Evolutionary conservation across 2,329 filamentous ascomycete species (phyloP), one percentile per base, ranked within the genome.

Genomic region (Rhynchosporium secalis): DNA sequence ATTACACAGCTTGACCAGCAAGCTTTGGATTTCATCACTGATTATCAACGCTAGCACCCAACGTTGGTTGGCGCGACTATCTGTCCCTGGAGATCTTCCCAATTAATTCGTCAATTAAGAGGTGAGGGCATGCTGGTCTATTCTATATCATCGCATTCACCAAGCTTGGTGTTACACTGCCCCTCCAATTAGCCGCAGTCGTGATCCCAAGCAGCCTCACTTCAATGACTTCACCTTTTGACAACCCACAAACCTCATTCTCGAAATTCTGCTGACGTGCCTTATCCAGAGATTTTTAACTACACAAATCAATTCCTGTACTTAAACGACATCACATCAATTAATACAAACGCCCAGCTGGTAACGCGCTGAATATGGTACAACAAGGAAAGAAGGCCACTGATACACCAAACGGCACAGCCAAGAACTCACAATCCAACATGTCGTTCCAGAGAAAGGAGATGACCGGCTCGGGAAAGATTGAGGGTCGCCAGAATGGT

Each of bases 381-480:
- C 84, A 83, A 38, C 84, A 83, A 72, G 81, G 80, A 66, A 75
- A 74, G 66, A 74, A 74, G 66, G 56, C 57, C 36, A 70, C 63
- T 59, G 74, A 72, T 62, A 74, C 76, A 54, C 65, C 68, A 7
- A 84, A 83, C 72, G 81, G 81, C 62, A 71, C 72, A 12, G 69
- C 71, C 36, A 79, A 81, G 79, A 82, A 79, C 62, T 73, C 73
- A 79, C 65, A 76, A 79, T 60, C 68, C 75, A 75, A 68, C 68
- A 86, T 89, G 83, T 76, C 80, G 2, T 87, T 89, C 69, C 82
- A 87, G 65, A 75, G 83, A 60, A 83, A 83, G 68, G 85, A 89
- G 68, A 79, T 85, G 47, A 78, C 79, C 20, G 83, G 86, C 67
- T 76, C 88, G 63, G 75, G 67, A 81, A 48, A 82, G 38, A 81